These are phyloP conservation scores for Wickerhamiella sergipiensis DNA, from an alignment of 805 yeast species.

Conservation along the genomic window DNA sequence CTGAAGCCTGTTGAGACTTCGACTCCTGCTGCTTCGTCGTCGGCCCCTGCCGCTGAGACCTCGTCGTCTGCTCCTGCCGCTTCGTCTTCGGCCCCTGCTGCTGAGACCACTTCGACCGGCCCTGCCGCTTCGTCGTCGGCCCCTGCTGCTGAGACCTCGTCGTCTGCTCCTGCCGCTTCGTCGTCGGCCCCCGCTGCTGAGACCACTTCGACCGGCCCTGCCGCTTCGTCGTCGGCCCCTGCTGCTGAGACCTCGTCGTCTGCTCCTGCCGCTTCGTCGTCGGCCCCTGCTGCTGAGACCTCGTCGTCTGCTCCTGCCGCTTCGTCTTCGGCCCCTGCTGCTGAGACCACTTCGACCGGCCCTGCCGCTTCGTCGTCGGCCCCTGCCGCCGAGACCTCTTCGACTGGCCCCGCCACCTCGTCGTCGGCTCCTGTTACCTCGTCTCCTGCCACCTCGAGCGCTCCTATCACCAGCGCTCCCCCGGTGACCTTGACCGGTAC, in stretches of 20 bases:
- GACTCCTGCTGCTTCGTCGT: not conserved
- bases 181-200: not conserved
- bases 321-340: not conserved
- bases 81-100: not conserved
- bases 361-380: not conserved
- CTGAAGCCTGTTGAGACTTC: not conserved
- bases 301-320: not conserved
- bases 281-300: not conserved
- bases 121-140: not conserved
- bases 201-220: not conserved
- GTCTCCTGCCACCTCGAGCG: not conserved
- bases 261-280: not conserved
- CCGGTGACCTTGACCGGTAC: not conserved
- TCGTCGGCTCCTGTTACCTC: not conserved
- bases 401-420: not conserved
- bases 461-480: not conserved
- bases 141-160: not conserved
- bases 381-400: not conserved
- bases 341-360: not conserved
- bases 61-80: not conserved
- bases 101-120: not conserved
- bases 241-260: not conserved
- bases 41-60: not conserved
- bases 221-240: not conserved
- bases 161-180: not conserved